Evolutionary conservation across 2,329 filamentous ascomycete genomes (phyloP), one percentile per base, ranked within the genome.

Genomic region (Hymenoscyphus fructigenus): DNA sequence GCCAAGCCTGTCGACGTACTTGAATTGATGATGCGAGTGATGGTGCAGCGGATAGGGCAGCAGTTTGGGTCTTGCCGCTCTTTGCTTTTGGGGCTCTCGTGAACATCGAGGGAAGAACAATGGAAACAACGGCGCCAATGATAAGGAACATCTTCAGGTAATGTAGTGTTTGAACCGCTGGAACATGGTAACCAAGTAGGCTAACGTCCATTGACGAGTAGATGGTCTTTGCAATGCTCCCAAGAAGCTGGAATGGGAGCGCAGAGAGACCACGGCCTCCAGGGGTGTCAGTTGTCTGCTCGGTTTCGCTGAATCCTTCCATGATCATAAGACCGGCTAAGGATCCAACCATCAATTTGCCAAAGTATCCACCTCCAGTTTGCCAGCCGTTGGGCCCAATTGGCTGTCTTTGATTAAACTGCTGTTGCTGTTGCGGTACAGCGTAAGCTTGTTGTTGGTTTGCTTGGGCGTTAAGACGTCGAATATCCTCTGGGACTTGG

Each of bases 311-410:
- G 63, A 93, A 82, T 0, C 92, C 92, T 78, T 97, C 93, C 70
- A 97, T 79, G 38, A 97, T 84, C 93, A 98, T 97, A 20, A 98
- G 82, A 15, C 92, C 93, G 28, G 93, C 94, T 65, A 98, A 84
- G 20, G 93, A 94, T 53, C 94, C 94, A 5, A 97, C 88, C 91
- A 97, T 95, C 69, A 97, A 83, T 79, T 96, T 96, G 60, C 85
- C 86, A 65, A 85, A 83, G 67, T 87, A 88, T 1, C 84, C 84
- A 14, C 78, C 80, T 5, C 80, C 77, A 66, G 81, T 82, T 60
- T 80, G 81, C 85, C 86, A 89, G 41, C 70, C 86, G 81, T 64
- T 83, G 79, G 41, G 80, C 76, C 83, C 82, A 73, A 85, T 79
- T 71, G 87, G 84, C 29, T 83, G 82, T n/a, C 84, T 47, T 65